Base-by-base conservation (phyloP, 2,329 filamentous ascomycete genomes). In the Colletotrichum aenigma region DNA sequence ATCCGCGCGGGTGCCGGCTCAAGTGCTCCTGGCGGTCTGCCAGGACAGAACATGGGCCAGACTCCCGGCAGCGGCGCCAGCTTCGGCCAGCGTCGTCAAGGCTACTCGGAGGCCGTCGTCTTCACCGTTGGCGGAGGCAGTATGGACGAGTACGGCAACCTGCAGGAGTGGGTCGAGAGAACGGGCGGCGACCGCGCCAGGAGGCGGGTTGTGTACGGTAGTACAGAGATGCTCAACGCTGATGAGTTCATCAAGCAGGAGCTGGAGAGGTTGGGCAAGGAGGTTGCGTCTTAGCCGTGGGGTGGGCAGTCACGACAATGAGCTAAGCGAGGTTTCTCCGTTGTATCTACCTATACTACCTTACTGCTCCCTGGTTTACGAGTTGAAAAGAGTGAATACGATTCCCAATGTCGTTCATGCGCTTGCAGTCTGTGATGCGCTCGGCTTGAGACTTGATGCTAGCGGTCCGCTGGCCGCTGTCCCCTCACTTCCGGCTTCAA, bases 101-200 rank as follows among this genome's bases (percentile, higher is more conserved):
- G 95, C 0, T 98, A 96, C 84, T 94, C 92, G 65, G 96, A 98
- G 81, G 95, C 95, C 2, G 93, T 98, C 70, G 95, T 98, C n/a
- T 98, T 98, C 82, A 96, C 95, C 0, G 95, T 97, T 4, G 97
- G 97, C 6, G 97, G 97, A 62, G 97, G 97, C 56, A 98, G 96
- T 83, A 98, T 99, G 95, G 97, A 99, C 80, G 97, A 99, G 84
- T 99, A 98, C 83, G 96, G 96, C 24, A 99, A 99, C 84, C 84
- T 99, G 83, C 95, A 98, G 83, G 97, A 98, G 82, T 99, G 97
- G 97, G 95, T 96, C 7, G 92, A 92, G 83, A 90, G 96, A 78
- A 96, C 95, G 6, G 88, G 89, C 64, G 92, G 92, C 16, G 90
- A 91, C 71, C 90, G 92, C 10, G 89, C 91, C 26, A 94, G 92